Percentiles rank a stretch among this genome's conserved stretches.
Evolutionary conservation across 208 protist species (phyloP).

Genomic region (Wallacemonas collosoma): DNA sequence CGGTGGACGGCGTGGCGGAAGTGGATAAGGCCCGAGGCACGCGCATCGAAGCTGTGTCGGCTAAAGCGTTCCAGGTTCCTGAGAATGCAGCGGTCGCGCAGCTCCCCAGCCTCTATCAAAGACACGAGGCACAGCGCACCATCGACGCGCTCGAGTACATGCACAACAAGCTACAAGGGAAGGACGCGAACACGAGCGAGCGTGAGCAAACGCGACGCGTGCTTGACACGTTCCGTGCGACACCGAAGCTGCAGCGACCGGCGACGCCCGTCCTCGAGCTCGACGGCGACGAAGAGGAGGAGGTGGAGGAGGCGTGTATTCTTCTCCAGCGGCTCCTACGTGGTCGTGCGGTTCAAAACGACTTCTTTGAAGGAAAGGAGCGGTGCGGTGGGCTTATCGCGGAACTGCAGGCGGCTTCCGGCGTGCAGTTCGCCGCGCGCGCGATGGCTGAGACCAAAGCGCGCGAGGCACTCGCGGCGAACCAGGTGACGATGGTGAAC

Average conservation of each 20-base stretch:
- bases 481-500: conserved; percentile 56
- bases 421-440: conserved; percentile 77
- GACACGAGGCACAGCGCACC: conserved; percentile 80
- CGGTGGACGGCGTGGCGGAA: conserved; percentile 54
- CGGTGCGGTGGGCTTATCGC: conserved; percentile 91
- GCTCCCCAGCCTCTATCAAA: conserved; percentile 80
- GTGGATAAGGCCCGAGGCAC: conserved; percentile 55
- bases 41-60: conserved; percentile 48
- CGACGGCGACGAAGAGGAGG: conserved; percentile 82
- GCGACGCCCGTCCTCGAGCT: conserved; percentile 90
- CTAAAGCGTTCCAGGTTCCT: conserved; percentile 56
- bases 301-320: conserved; percentile 81
- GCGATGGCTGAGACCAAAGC: conserved; percentile 35
- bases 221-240: conserved; percentile 87
- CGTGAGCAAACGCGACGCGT: conserved; percentile 38
- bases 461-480: conserved; percentile 36
- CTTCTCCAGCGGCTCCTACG: conserved; percentile 91
- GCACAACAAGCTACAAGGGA: conserved; percentile 56
- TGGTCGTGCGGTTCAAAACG: conserved; percentile 92
- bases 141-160: conserved; percentile 83
- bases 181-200: conserved; percentile 18
- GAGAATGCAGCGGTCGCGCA: conserved; percentile 67
- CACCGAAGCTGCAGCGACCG: conserved; percentile 85
- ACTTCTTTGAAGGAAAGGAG: conserved; percentile 94
- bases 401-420: conserved; percentile 90